These are phyloP conservation scores for Camellia sinensis DNA, from an alignment of 148 eudicot genomes.

Conservation along the genomic window DNA sequence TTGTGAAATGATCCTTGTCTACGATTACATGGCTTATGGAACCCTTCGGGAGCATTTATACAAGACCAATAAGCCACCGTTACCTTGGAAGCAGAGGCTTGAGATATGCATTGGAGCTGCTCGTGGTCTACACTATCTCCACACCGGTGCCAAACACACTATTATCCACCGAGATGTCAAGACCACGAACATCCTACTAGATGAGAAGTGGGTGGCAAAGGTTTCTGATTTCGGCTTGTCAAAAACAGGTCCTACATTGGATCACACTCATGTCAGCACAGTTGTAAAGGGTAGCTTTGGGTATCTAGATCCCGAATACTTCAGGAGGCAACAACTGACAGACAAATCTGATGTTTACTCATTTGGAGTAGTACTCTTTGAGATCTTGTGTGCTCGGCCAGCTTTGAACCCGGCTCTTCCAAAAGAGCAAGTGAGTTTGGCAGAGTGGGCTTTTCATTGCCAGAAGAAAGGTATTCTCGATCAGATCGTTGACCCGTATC, in stretches of 20 bases:
- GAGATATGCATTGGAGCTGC: constrained; percentile 95
- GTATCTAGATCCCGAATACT: constrained; percentile 94
- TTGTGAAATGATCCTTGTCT: constrained; percentile 89
- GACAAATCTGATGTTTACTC: constrained; percentile 96
- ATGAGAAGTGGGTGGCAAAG: constrained; percentile 96
- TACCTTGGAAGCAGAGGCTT: constrained; percentile 95
- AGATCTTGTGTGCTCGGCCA: constrained; percentile 89
- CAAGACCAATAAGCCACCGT: constrained; percentile 86
- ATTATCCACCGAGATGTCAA: constrained; percentile 97
- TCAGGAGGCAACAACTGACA: constrained; percentile 83
- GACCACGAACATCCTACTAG: constrained; percentile 88
- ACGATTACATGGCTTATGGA: constrained; percentile 92
- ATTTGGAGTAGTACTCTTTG: constrained; percentile 88
- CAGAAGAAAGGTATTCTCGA: constrained; percentile 81
- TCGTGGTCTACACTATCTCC: constrained; percentile 92
- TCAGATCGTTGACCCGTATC: constrained; percentile 72
- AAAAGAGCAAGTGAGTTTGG: constrained; percentile 93
- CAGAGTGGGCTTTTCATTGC: constrained; percentile 89
- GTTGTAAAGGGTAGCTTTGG: constrained; percentile 97
- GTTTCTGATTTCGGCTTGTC: constrained; percentile 97
- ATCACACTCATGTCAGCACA: constrained; percentile 91
- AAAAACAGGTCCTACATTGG: constrained; percentile 87
- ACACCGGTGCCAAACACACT: constrained; percentile 93
- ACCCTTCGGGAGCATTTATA: constrained; percentile 95
- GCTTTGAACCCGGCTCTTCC: constrained; percentile 86